phyloP scores from a whole-genome alignment of 2,329 filamentous ascomycete species.

The Cytospora mali region DNA sequence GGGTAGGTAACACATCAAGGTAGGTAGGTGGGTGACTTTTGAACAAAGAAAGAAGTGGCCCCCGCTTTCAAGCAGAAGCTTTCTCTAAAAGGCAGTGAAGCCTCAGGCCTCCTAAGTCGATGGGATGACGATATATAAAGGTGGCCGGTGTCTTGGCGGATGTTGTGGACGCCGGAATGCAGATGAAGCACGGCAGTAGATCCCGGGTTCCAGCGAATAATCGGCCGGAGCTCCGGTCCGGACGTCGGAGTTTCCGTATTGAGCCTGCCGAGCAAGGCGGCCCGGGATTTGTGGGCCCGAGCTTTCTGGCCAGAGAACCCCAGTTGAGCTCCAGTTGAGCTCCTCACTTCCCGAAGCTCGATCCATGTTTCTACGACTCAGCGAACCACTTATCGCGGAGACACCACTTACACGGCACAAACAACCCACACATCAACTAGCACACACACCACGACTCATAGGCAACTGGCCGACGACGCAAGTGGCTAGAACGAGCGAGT shows the following conservation, averaged over 20 bases:
- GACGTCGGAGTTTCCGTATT: neutral
- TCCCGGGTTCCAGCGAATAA: neutral
- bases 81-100: neutral
- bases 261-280: too few relatives aligned
- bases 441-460: neutral
- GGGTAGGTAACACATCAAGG: neutral
- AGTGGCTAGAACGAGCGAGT: neutral
- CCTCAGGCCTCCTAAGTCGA: neutral
- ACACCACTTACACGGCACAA: neutral
- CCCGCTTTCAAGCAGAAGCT: neutral
- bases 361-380: neutral
- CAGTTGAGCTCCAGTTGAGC: neutral
- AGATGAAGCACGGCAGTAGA: neutral
- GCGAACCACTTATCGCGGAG: neutral
- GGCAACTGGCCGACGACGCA: neutral
- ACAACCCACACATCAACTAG: neutral
- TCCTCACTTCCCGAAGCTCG: neutral
- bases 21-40: neutral
- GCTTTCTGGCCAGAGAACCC: neutral
- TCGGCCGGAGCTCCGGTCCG: neutral
- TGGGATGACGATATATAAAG: neutral
- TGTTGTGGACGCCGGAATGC: neutral
- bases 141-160: neutral
- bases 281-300: too few relatives aligned
- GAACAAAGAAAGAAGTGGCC: neutral